These are phyloP conservation scores for Elsinoe australis DNA, from an alignment of 2,329 filamentous ascomycete genomes.

Conservation along the genomic window DNA sequence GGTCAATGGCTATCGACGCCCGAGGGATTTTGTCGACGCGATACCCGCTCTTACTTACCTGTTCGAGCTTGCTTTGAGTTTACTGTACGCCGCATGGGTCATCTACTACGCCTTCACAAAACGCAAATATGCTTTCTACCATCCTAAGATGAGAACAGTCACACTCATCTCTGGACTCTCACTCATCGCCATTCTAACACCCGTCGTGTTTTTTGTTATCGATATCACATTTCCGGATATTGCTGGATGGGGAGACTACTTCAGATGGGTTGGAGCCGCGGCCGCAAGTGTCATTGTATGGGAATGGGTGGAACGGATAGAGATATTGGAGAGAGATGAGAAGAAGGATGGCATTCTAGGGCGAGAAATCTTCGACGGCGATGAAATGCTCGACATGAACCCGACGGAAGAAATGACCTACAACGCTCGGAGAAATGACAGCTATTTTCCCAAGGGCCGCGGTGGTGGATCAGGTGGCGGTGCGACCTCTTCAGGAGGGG, in stretches of 20 bases:
- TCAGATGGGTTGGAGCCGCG: conserved; percentile 90
- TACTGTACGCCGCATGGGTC: conserved; percentile 88
- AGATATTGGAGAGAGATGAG: conserved; percentile 84
- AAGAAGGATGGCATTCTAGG: conserved; percentile 90
- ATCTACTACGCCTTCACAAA: conserved; percentile 91
- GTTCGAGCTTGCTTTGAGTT: conserved; percentile 76
- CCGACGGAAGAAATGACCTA: conserved; percentile 50
- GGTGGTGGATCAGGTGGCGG: conserved; percentile 27
- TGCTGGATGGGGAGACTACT: conserved; percentile 89
- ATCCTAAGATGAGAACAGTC: conserved; percentile 84
- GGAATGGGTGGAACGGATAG: conserved; percentile 96
- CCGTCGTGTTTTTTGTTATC: conserved; percentile 86
- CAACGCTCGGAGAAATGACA: conserved; percentile 19
- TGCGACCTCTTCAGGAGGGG: conserved; percentile 17
- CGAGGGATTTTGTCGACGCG: conserved; percentile 74
- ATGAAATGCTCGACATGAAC: conserved; percentile 75
- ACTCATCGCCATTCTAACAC: conserved; percentile 72
- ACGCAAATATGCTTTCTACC: conserved; percentile 82
- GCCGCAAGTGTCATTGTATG: conserved; percentile 94
- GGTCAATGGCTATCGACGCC: conserved; percentile 49
- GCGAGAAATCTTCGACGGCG: conserved; percentile 84
- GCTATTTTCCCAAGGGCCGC: conserved; percentile 23
- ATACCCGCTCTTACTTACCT: conserved; percentile 87
- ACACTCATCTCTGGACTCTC: conserved; percentile 71
- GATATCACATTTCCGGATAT: conserved; percentile 81